phyloP scores from a whole-genome alignment of 208 protist genomes.

The Lotmaria passim region DNA sequence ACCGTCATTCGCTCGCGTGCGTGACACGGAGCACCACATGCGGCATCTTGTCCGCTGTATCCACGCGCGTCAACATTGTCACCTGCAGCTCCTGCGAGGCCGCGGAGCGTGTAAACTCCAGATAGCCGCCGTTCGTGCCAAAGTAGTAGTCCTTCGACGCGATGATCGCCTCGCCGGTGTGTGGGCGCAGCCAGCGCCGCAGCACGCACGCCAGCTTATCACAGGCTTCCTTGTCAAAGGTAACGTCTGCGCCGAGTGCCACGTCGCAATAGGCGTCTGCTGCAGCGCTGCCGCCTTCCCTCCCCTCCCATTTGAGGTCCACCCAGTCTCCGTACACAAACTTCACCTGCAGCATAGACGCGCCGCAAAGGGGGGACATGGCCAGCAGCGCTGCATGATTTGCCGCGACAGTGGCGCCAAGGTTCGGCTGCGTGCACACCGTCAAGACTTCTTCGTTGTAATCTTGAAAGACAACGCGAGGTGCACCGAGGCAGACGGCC shows the following conservation, averaged over 20 bases:
- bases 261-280: slow-evolving; percentile 38
- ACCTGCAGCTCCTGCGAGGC: slow-evolving; percentile 42
- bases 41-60: slow-evolving; percentile 65
- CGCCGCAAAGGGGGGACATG: not conserved
- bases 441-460: slow-evolving; percentile 89
- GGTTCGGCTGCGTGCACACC: slow-evolving; percentile 76
- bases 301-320: slow-evolving; percentile 42
- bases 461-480: slow-evolving; percentile 73
- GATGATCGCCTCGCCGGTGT: slow-evolving; percentile 60
- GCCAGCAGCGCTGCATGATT: slow-evolving; percentile 7
- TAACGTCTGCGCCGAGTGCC: slow-evolving; percentile 85
- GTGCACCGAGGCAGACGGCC: slow-evolving; percentile 66
- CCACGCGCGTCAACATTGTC: slow-evolving; percentile 42
- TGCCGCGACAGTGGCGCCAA: slow-evolving; percentile 53
- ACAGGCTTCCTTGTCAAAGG: slow-evolving; percentile 84
- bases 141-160: slow-evolving; percentile 92
- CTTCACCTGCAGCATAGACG: slow-evolving; percentile 37
- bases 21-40: slow-evolving; percentile 66
- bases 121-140: slow-evolving; percentile 80
- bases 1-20: not conserved
- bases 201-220: slow-evolving; percentile 71
- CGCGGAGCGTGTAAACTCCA: slow-evolving; percentile 57
- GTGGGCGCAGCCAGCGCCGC: slow-evolving; percentile 58
- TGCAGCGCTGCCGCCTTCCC: not conserved
- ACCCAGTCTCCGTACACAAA: slow-evolving; percentile 84